Base-by-base conservation (phyloP, 2,329 filamentous ascomycete species). In the Rachicladosporium sp. region DNA sequence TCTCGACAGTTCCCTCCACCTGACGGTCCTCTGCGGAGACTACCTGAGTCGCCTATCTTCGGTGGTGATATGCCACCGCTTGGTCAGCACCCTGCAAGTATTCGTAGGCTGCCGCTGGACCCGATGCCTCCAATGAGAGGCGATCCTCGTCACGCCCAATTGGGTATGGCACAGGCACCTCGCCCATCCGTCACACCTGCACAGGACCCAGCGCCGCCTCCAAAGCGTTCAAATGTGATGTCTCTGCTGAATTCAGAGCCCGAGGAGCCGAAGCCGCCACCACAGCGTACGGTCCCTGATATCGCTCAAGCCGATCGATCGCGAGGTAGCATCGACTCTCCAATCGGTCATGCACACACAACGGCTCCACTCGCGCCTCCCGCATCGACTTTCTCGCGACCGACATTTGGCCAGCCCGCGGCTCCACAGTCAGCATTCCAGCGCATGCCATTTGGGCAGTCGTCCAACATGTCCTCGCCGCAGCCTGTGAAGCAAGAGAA, bases 211-310 rank as follows among this genome's bases (percentile, higher is more conserved):
- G 45, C 53, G 19, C 56, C 58, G 35, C 52, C 56, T 8, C 58
- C 58, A 3, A 62, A 61, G 47, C 53, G 57, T 9, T 61, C 59
- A 4, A 62, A 60, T 40, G 31, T 62, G 37, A 44, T 55, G 32
- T 55, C 52, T 2, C 48, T 62, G 4, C 44, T 62, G 12, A 62
- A 62, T 42, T 48, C 46, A 5, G 57, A 58, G 13, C 47, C 55
- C 12, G 56, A 54, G 31, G 54, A 61, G 38, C 52, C 56, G 4
- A 51, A 51, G 33, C 50, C 47, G 10, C 36, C 33, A 9, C 34
- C 50, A 29, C 59, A 59, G 43, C 52, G 54, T 8, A 5, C 15
- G 3, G 34, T 48, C 32, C 43, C 33, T 5, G 15, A 19, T 19
- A 19, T 19, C 5, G 15, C 15, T 19, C 3, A 3, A 19, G 15